phyloP scores from a whole-genome alignment of 192 early-diverging fungal species.

The Pecoramyces ruminantium region DNA sequence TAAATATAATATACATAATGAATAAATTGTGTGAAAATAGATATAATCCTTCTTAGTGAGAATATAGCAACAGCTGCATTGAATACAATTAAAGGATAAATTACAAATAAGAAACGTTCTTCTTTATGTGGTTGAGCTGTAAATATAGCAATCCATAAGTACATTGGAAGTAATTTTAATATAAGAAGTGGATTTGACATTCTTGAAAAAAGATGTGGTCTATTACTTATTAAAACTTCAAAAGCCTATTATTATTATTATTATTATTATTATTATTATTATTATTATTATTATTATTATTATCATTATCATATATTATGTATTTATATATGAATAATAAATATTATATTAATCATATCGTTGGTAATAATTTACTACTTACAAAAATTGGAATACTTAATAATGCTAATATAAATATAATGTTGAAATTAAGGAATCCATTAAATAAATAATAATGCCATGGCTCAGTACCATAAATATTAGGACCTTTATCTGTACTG shows the following conservation, averaged over 20 bases:
- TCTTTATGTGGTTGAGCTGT: slow-evolving; percentile 90
- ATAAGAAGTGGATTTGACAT: not conserved
- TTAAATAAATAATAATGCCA: slow-evolving; percentile 86
- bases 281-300: no score
- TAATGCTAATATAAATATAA: slow-evolving; percentile 59
- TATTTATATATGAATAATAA: no score
- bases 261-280: no score
- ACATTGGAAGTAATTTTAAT: slow-evolving; percentile 38
- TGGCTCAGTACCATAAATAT: slow-evolving; percentile 48
- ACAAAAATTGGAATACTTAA: slow-evolving; percentile 38
- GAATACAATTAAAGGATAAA: slow-evolving; percentile 73
- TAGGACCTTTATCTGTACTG: slow-evolving; percentile 3
- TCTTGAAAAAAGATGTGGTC: not conserved
- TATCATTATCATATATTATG: no score
- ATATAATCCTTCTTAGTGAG: slow-evolving; percentile 15
- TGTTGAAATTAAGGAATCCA: slow-evolving; percentile 78
- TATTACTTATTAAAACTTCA: not conserved
- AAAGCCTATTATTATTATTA: not conserved
- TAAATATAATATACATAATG: no score
- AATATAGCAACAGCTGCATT: slow-evolving; percentile 51
- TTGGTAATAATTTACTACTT: slow-evolving; percentile 9
- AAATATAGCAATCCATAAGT: slow-evolving; percentile 60
- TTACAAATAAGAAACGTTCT: slow-evolving; percentile 83
- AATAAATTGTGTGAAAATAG: not conserved
- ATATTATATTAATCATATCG: not conserved